phyloP scores from a whole-genome alignment of 805 yeast genomes.

The Wickerhamiella allomyrinae region DNA sequence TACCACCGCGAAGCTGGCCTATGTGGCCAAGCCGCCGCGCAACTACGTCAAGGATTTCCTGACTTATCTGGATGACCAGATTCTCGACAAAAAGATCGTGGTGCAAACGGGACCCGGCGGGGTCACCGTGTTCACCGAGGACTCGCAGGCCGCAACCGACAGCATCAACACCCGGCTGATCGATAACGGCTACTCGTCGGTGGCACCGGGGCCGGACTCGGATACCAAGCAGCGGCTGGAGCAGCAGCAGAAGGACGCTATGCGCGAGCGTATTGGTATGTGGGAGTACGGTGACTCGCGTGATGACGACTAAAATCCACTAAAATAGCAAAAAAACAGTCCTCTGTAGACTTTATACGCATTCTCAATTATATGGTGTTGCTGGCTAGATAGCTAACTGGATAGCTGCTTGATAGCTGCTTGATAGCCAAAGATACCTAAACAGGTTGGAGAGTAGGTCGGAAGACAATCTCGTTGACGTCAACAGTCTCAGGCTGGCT shows the following conservation, averaged over 20 bases:
- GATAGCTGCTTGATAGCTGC: too few relatives aligned
- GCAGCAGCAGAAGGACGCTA: slow-evolving; percentile 36
- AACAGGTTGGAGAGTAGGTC: background rate
- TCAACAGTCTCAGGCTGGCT: slow-evolving; percentile 2
- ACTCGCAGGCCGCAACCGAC: slow-evolving; percentile 38
- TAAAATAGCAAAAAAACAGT: too few relatives aligned
- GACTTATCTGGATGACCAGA: slow-evolving; percentile 38
- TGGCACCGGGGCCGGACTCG: slow-evolving; percentile 26
- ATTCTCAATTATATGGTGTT: too few relatives aligned
- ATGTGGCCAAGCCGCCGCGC: slow-evolving; percentile 44
- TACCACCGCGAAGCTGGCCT: slow-evolving; percentile 38
- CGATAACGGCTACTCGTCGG: slow-evolving; percentile 45
- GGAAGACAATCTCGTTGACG: slow-evolving; percentile 1
- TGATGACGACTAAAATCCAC: slow-evolving; percentile 38
- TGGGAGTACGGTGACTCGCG: slow-evolving; percentile 69
- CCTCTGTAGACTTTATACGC: too few relatives aligned
- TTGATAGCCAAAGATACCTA: background rate
- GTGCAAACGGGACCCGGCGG: slow-evolving; percentile 28
- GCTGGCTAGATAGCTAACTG: too few relatives aligned
- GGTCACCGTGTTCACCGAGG: slow-evolving; percentile 42
- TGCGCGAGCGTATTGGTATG: slow-evolving; percentile 40
- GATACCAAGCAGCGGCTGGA: slow-evolving; percentile 26
- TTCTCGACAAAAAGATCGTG: slow-evolving; percentile 41
- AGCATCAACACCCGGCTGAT: slow-evolving; percentile 49
- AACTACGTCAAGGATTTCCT: slow-evolving; percentile 44